Conservation (phyloP, 108 stramenopile species). For the Cylindrotheca closterium region DNA sequence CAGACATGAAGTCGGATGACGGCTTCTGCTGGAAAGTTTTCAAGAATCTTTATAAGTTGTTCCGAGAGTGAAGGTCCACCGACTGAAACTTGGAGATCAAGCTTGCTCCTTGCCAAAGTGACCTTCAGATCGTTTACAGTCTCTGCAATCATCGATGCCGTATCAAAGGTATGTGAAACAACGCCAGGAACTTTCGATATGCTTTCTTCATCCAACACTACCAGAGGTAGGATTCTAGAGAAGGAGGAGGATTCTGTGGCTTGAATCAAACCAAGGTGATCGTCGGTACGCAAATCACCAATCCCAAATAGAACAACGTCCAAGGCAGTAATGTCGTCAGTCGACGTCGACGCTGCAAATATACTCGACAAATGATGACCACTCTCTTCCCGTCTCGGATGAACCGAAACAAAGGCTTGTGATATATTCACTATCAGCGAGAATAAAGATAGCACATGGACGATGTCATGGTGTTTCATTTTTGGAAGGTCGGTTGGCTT, state of each 20-base stretch:
- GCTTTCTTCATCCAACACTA: constrained; percentile 28
- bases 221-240: constrained; percentile 33
- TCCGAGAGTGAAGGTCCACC: not conserved
- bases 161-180: constrained; percentile 39
- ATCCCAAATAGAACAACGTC: constrained; percentile 53
- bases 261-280: constrained; percentile 38
- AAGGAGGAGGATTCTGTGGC: constrained; percentile 14
- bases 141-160: constrained; percentile 17
- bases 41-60: constrained; percentile 3
- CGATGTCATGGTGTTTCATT: too few relatives aligned
- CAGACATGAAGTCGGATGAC: constrained; percentile 38
- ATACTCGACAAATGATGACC: not conserved
- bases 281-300: constrained; percentile 51
- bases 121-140: constrained; percentile 24
- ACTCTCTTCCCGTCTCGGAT: too few relatives aligned
- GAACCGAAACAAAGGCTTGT: too few relatives aligned
- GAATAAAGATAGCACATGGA: too few relatives aligned
- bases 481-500: too few relatives aligned
- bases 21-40: not conserved
- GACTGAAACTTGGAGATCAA: constrained; percentile 30
- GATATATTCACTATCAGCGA: too few relatives aligned
- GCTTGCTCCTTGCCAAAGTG: constrained; percentile 5
- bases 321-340: not conserved
- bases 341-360: not conserved
- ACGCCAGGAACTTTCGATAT: constrained; percentile 38